A percentile compares a stretch with the other conserved stretches of the same genome.
phyloP scores from a whole-genome alignment of 768 basidiomycete species.

The Phanerochaete carnosa region DNA sequence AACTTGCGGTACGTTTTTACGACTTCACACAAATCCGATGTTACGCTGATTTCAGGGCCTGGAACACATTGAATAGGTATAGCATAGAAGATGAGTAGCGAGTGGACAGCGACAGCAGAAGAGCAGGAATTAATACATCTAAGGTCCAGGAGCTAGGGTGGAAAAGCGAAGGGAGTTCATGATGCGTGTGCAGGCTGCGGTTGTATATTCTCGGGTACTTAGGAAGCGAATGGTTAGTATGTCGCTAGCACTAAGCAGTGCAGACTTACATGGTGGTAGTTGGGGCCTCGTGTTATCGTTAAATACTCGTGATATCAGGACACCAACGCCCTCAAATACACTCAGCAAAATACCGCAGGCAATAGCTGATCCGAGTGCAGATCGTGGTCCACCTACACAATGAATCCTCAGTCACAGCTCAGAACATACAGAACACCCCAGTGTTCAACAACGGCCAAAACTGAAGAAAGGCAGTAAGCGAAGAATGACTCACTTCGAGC shows the following conservation, averaged over 20 bases:
- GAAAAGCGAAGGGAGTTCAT: background rate
- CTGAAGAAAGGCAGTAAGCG: background rate
- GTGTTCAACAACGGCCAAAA: background rate
- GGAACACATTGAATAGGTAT: background rate
- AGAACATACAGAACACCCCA: background rate
- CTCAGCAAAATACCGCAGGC: constrained; percentile 95
- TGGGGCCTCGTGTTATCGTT: constrained; percentile 80
- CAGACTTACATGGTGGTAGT: constrained; percentile 67
- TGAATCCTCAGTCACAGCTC: background rate
- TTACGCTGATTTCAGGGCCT: background rate
- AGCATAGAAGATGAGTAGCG: constrained; percentile 12
- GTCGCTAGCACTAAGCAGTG: background rate
- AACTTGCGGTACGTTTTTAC: background rate
- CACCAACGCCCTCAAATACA: constrained; percentile 93
- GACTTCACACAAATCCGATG: background rate
- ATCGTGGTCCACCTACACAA: constrained; percentile 80
- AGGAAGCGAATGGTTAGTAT: background rate
- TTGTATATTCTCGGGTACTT: constrained; percentile 58
- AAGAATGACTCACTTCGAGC: constrained; percentile 71
- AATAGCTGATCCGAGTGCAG: constrained; percentile 88
- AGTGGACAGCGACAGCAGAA: constrained; percentile 11
- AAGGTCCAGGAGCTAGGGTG: constrained; percentile 42
- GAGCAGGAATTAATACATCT: constrained; percentile 29
- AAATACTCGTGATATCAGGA: constrained; percentile 85
- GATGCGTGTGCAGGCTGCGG: constrained; percentile 37